Conservation (phyloP, 2,329 filamentous ascomycete species). For the Aaosphaeria arxii region DNA sequence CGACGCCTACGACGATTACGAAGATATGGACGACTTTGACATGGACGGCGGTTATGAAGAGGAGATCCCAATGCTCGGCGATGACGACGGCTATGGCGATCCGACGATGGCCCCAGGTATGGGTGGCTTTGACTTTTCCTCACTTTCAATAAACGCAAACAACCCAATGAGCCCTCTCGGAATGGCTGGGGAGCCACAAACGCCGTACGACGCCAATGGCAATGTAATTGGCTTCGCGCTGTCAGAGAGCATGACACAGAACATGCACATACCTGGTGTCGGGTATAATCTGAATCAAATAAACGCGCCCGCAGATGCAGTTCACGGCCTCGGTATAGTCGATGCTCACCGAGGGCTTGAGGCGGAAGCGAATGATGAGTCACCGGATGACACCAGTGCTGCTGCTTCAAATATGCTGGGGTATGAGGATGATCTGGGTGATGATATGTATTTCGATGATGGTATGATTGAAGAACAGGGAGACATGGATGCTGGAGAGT, state of each 20-base stretch:
- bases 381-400: slow-evolving; percentile 3
- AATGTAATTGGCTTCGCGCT: slow-evolving; percentile 32
- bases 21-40: slow-evolving; percentile 43
- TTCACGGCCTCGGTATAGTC: slow-evolving; percentile 16
- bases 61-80: slow-evolving; percentile 54
- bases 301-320: slow-evolving; percentile 6
- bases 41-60: slow-evolving; percentile 61
- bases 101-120: slow-evolving; percentile 26
- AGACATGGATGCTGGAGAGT: slow-evolving; percentile 51
- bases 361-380: slow-evolving; percentile 7
- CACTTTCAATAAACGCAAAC: slow-evolving; percentile 19
- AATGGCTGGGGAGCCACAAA: slow-evolving; percentile 20
- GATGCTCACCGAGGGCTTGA: slow-evolving; percentile 9
- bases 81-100: slow-evolving; percentile 29
- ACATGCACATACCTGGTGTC: slow-evolving; percentile 9
- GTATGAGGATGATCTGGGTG: slow-evolving; percentile 21
- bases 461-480: slow-evolving; percentile 56
- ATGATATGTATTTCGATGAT: slow-evolving; percentile 69
- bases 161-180: slow-evolving; percentile 20
- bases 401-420: slow-evolving; percentile 4
- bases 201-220: slow-evolving; percentile 26
- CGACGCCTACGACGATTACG: slow-evolving; percentile 38
- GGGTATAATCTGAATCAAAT: slow-evolving; percentile 5
- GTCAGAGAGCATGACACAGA: slow-evolving; percentile 22
- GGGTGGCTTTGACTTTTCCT: slow-evolving; percentile 32